Evolutionary conservation across 495 filamentous ascomycete genomes (phyloP), one percentile per base, ranked within the genome.

Genomic region (Penicillium angulare): DNA sequence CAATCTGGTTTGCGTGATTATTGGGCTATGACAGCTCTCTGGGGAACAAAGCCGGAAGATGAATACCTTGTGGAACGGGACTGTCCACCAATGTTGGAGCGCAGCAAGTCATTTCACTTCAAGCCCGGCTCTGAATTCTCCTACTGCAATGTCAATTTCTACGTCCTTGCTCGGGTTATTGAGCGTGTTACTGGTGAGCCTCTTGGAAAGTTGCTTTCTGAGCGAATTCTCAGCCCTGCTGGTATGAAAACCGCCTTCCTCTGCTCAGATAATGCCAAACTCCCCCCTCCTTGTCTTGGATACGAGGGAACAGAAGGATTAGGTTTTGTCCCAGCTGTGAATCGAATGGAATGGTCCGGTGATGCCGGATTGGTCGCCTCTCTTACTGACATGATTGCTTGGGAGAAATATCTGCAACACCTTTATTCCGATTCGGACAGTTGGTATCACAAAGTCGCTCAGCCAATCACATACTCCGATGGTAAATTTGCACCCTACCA

Each of bases 1-100:
- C 67, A 71, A 29, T 68, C 67, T 0, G 67, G 67, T 5, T 36
- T 71, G 18, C 63, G 67, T 4, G 67, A 71, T 33, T 71, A 71
- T 26, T 71, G 66, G 64, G 64, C 64, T 4, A 61, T 71, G 65
- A 67, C 67, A 2, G 55, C 57, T 12, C 54, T 71, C 9, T 62
- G 59, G 64, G 67, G 67, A 0, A 48, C 61, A 1, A 58, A 61
- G 21, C 65, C 67, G 2, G 67, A 67, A 0, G 65, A 57, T 3
- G 50, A 59, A 32, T 71, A 68, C 24, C 45, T 52, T 18, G 39
- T 67, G 2, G 52, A 50, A 7, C 47, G 57, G 18, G 62, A 65
- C 24, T 47, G 44, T 17, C 50, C 56, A 17, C 44, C 51, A 1
- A 32, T 54, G 33, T 38, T 67, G 17, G 64, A 47, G 1, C 59